Conservation (phyloP, 129 eudicot species). For the Saposhnikovia divaricata region DNA sequence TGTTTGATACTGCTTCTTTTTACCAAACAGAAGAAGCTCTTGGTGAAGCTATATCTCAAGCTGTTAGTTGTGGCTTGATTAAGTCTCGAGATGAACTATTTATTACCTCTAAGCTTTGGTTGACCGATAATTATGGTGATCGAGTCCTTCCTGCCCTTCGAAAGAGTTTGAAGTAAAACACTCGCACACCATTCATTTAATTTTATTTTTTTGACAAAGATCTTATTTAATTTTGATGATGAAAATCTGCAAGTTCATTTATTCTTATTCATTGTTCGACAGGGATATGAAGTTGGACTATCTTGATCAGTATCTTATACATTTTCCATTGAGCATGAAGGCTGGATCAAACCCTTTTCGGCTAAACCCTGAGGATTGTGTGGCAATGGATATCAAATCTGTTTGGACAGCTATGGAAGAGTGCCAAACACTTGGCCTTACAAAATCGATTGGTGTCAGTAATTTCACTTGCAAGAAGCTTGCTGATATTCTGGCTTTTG, state of each 20-base stretch:
- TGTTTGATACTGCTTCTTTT: slow-evolving; percentile 22
- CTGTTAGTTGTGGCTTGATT: slow-evolving; percentile 2
- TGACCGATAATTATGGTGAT: not conserved
- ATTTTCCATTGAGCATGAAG: not conserved
- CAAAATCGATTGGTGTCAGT: slow-evolving; percentile 5
- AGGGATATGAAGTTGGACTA: slow-evolving; percentile 3
- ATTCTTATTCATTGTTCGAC: too few species aligned
- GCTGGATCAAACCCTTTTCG: not conserved
- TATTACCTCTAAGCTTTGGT: not conserved
- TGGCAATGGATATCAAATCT: not conserved
- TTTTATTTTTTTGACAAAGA: not conserved
- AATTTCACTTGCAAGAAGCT: slow-evolving; percentile 34
- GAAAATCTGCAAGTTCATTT: not conserved
- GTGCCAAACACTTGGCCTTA: not conserved
- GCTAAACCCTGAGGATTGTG: not conserved
- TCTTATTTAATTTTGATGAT: not conserved
- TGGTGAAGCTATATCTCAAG: slow-evolving; percentile 25
- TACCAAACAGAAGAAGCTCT: slow-evolving; percentile 21
- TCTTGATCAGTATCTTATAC: slow-evolving; percentile 1
- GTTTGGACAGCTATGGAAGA: slow-evolving; percentile 5
- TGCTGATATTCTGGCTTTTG: slow-evolving; percentile 34
- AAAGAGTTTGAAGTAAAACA: not conserved
- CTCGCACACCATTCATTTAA: not conserved
- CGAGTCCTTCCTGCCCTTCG: not conserved
- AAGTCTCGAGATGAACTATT: slow-evolving; percentile 1